phyloP scores from a whole-genome alignment of 2,329 filamentous ascomycete species.

The Stenocarpella maydis region DNA sequence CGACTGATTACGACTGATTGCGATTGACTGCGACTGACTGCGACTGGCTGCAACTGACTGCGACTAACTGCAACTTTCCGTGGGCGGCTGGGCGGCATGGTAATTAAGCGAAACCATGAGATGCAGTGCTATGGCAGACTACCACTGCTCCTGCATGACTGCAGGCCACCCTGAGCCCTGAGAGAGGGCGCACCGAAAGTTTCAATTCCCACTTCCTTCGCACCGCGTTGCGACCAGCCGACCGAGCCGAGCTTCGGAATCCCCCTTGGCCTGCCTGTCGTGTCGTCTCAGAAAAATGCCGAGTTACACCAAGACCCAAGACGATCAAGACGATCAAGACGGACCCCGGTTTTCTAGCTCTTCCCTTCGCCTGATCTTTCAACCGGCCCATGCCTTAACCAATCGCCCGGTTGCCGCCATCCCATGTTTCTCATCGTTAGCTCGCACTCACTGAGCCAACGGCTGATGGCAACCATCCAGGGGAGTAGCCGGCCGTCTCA shows the following conservation, averaged over 20 bases:
- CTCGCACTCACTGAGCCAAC: no score
- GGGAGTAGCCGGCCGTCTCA: background rate
- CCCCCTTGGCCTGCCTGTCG: background rate
- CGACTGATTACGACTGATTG: no score
- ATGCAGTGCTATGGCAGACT: background rate
- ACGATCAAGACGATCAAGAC: no score
- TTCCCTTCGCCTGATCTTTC: constrained; percentile 1
- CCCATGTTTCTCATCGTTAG: background rate
- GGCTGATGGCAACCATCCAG: no score
- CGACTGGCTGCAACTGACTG: no score
- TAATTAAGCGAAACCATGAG: constrained; percentile 12
- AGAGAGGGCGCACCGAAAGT: background rate
- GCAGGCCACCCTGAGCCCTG: background rate
- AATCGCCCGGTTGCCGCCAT: background rate
- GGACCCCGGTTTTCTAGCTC: no score
- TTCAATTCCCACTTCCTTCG: background rate
- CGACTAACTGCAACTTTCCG: background rate
- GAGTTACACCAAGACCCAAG: background rate
- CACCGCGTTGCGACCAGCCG: background rate
- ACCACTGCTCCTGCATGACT: background rate
- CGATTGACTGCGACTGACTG: no score
- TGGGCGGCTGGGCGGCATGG: background rate
- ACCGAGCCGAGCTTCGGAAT: background rate
- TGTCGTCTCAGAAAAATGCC: background rate
- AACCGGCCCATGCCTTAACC: background rate